Evolutionary conservation across 2,329 filamentous ascomycete genomes (phyloP).

Genomic region (Fusarium falciforme): DNA sequence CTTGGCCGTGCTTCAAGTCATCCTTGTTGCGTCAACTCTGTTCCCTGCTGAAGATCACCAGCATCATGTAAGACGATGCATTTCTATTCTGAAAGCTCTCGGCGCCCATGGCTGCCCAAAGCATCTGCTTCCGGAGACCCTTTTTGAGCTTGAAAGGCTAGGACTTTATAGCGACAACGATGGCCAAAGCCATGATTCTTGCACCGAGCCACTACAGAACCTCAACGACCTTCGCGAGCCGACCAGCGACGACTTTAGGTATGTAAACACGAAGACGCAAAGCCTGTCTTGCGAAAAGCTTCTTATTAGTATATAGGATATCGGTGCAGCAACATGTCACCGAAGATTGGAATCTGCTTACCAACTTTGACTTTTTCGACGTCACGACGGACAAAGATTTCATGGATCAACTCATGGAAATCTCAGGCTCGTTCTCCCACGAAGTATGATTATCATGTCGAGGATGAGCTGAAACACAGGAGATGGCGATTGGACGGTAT

Average conservation of each 20-base stretch:
- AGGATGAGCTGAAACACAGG: not conserved
- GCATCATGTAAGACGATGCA: not conserved
- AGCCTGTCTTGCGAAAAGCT: no score
- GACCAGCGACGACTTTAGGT: not conserved
- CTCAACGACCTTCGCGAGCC: not conserved
- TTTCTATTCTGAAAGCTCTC: not conserved
- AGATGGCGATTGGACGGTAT: not conserved
- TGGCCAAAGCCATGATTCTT: not conserved
- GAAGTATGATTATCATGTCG: not conserved
- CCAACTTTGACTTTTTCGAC: not conserved
- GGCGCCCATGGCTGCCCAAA: not conserved
- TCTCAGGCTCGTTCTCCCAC: not conserved
- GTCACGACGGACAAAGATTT: not conserved
- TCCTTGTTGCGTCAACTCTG: not conserved
- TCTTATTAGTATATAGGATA: no score
- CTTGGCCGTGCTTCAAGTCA: not conserved
- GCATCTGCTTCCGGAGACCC: not conserved
- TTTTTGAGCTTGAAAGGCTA: not conserved
- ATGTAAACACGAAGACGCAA: no score
- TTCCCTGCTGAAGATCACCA: not conserved
- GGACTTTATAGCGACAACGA: not conserved
- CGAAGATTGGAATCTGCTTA: not conserved
- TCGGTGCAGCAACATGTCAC: no score
- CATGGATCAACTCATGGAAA: not conserved
- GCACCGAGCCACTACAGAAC: not conserved